These are phyloP conservation scores for Pistacia vera DNA, from an alignment of 345 rosid genomes.

Conservation along the genomic window DNA sequence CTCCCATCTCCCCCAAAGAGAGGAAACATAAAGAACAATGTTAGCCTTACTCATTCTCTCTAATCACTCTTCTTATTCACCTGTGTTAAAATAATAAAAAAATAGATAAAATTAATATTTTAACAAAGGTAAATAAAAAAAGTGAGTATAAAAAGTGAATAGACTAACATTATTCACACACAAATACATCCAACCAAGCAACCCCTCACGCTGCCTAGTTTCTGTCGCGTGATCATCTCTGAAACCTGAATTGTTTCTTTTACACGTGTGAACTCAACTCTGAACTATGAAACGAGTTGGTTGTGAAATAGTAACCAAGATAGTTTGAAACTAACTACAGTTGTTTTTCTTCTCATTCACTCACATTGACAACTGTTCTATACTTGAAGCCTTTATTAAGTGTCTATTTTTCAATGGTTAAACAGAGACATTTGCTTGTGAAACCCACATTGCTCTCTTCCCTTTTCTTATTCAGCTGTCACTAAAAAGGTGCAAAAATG, in stretches of 20 bases:
- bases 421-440: not conserved
- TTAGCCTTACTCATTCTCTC: too few species aligned
- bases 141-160: too few species aligned
- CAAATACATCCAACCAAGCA: too few species aligned
- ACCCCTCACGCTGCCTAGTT: constrained; percentile 1
- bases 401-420: not conserved
- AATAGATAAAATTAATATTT: too few species aligned
- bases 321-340: not conserved
- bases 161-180: too few species aligned
- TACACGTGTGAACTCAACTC: constrained; percentile 11
- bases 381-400: not conserved
- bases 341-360: not conserved
- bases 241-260: not conserved
- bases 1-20: too few species aligned
- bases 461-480: not conserved
- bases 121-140: too few species aligned
- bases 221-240: constrained; percentile 18
- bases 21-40: too few species aligned
- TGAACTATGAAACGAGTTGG: not conserved
- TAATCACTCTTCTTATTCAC: too few species aligned
- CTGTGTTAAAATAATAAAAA: too few species aligned
- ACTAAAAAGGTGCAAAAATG: constrained; percentile 7
- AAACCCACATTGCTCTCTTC: not conserved
- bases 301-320: not conserved
- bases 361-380: not conserved